Conservation (phyloP, 1,284 basidiomycete genomes). For the Ganoderma meredithae region DNA sequence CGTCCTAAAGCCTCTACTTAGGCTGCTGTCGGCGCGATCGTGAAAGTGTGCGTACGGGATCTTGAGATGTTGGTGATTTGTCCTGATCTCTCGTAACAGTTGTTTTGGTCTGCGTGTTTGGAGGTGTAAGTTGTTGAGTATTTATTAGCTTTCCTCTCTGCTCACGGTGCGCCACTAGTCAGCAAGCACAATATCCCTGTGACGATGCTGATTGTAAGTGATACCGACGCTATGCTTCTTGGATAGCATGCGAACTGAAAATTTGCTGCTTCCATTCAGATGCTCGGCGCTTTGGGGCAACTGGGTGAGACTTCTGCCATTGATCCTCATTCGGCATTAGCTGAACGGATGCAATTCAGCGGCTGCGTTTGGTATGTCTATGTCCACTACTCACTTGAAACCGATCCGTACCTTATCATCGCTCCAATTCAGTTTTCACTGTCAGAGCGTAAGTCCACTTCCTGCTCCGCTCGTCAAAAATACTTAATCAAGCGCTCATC, state of each 20-base stretch:
- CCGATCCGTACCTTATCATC: neutral
- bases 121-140: slow-evolving; percentile 58
- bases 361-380: slow-evolving; percentile 28
- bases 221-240: neutral
- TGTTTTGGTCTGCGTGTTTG: slow-evolving; percentile 72
- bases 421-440: slow-evolving; percentile 25
- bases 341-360: slow-evolving; percentile 15
- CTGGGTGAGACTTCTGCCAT: slow-evolving; percentile 19
- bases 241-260: neutral
- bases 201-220: slow-evolving; percentile 63
- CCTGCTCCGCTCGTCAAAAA: neutral
- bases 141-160: neutral
- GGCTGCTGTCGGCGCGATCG: slow-evolving; percentile 63
- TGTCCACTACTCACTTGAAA: neutral
- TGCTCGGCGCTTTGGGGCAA: slow-evolving; percentile 29
- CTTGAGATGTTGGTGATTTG: slow-evolving; percentile 9
- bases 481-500: neutral
- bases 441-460: slow-evolving; percentile 24
- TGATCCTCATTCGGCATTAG: slow-evolving; percentile 2
- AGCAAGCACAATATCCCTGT: slow-evolving; percentile 65
- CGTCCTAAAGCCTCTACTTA: slow-evolving; percentile 35
- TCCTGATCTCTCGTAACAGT: slow-evolving; percentile 42
- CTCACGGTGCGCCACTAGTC: slow-evolving; percentile 48
- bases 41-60: slow-evolving; percentile 58
- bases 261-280: slow-evolving; percentile 18